Percentiles rank a stretch among this genome's conserved stretches.
Evolutionary conservation across 2,329 filamentous ascomycete species (phyloP).

Genomic region (Trichoderma cornu-damae): DNA sequence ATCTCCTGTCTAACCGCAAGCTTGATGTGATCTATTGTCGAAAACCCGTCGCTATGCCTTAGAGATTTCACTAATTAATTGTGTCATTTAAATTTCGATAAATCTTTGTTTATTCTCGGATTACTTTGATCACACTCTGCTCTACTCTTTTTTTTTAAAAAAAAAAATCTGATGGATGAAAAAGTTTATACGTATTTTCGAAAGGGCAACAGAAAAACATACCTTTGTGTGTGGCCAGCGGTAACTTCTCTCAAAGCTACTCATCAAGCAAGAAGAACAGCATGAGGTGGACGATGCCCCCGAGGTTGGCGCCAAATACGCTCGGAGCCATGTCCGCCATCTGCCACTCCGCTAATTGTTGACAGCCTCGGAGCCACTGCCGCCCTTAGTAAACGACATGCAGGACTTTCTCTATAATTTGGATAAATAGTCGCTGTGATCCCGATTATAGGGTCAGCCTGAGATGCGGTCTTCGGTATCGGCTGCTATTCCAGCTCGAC

Average conservation of each 20-base stretch:
- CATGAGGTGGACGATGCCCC: not conserved
- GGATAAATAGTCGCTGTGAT: too few species aligned
- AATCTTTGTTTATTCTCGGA: too few species aligned
- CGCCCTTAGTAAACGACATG: not conserved
- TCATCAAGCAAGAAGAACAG: not conserved
- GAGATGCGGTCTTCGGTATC: not conserved
- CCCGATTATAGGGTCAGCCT: not conserved
- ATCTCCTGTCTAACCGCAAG: not conserved
- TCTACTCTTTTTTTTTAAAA: too few species aligned
- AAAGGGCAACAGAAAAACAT: too few species aligned
- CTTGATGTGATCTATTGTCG: not conserved
- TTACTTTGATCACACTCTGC: too few species aligned
- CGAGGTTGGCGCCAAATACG: not conserved
- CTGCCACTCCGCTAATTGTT: not conserved
- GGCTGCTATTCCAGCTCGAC: not conserved
- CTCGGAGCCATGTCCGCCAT: conserved; percentile 1
- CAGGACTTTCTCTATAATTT: not conserved
- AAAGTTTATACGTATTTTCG: too few species aligned
- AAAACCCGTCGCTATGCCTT: not conserved
- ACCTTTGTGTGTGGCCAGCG: too few species aligned
- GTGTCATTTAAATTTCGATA: too few species aligned
- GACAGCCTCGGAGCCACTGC: not conserved
- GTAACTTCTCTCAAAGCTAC: not conserved
- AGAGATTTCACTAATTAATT: too few species aligned
- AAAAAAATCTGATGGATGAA: too few species aligned